Evolutionary conservation across 1,139 yeast species (phyloP).

Genomic region (Candida sp.): DNA sequence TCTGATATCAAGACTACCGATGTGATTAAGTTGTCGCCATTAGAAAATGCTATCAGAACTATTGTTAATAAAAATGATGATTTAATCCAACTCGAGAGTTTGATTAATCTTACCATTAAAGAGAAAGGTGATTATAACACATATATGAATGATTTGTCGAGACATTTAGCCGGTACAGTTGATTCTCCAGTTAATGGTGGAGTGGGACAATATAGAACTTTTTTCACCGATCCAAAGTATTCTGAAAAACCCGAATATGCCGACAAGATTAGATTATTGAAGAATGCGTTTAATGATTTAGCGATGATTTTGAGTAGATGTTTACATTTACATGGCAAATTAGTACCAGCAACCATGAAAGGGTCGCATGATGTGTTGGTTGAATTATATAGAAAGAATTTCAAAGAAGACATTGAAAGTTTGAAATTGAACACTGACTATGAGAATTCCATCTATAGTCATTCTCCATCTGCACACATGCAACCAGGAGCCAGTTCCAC

Average conservation of each 20-base stretch:
- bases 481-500: constrained; percentile 11
- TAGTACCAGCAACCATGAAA: constrained; percentile 56
- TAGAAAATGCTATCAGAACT: constrained; percentile 76
- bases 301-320: constrained; percentile 65
- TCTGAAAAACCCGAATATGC: constrained; percentile 39
- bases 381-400: constrained; percentile 64
- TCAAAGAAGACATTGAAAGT: constrained; percentile 56
- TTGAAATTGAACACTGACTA: constrained; percentile 35
- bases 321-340: constrained; percentile 63
- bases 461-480: constrained; percentile 13
- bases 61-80: constrained; percentile 70
- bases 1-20: constrained; percentile 58
- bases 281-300: constrained; percentile 66
- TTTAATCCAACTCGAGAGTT: constrained; percentile 62
- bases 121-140: constrained; percentile 50
- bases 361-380: constrained; percentile 67
- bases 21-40: constrained; percentile 73
- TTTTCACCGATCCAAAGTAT: constrained; percentile 47
- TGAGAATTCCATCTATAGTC: constrained; percentile 24
- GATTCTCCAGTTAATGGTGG: constrained; percentile 96
- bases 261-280: constrained; percentile 48
- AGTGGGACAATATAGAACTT: constrained; percentile 76
- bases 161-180: constrained; percentile 83
- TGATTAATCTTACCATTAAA: constrained; percentile 54
- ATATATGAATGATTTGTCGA: constrained; percentile 64